A percentile compares a stretch with the other conserved stretches of the same genome.
Evolutionary conservation across 257 asterid genomes (phyloP).

Genomic region (Fraxinus americana): DNA sequence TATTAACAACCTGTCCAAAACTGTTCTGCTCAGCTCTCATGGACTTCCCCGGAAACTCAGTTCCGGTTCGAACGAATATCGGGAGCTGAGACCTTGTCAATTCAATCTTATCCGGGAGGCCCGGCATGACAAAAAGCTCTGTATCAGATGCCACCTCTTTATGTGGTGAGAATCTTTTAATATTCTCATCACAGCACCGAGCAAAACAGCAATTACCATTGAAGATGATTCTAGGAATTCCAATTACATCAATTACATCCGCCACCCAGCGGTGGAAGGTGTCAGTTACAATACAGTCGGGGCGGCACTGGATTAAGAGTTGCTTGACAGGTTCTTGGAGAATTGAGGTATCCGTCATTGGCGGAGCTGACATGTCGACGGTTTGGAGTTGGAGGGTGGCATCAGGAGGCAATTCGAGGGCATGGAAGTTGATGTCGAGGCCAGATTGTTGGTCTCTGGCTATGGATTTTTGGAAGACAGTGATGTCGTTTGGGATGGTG

Average conservation of each 20-base stretch:
- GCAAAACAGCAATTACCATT: slow-evolving; percentile 20
- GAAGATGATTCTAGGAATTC: slow-evolving; percentile 35
- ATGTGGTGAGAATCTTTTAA: slow-evolving; percentile 28
- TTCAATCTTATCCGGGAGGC: slow-evolving; percentile 26
- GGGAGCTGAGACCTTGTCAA: slow-evolving; percentile 33
- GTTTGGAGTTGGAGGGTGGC: slow-evolving; percentile 14
- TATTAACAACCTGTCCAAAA: slow-evolving; percentile 5
- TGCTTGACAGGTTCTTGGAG: slow-evolving; percentile 27
- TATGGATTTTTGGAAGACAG: slow-evolving; percentile 19
- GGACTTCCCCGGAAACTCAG: slow-evolving; percentile 1
- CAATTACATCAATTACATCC: slow-evolving; percentile 29
- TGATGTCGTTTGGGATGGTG: slow-evolving; percentile 29
- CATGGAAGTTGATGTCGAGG: slow-evolving; percentile 24
- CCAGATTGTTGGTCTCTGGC: slow-evolving; percentile 19
- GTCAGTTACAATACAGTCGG: slow-evolving; percentile 37
- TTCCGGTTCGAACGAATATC: not conserved
- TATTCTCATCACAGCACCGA: slow-evolving; percentile 21
- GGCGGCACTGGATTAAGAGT: slow-evolving; percentile 9
- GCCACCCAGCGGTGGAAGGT: slow-evolving; percentile 38
- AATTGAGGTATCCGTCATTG: slow-evolving; percentile 5
- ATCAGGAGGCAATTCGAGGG: slow-evolving; percentile 25
- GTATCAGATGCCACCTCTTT: slow-evolving; percentile 30
- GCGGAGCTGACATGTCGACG: slow-evolving; percentile 4
- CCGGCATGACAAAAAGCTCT: slow-evolving; percentile 31
- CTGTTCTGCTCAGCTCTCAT: not conserved